These are phyloP conservation scores for Mallotus repandus DNA, from an alignment of 441 rosid species.

Conservation along the genomic window DNA sequence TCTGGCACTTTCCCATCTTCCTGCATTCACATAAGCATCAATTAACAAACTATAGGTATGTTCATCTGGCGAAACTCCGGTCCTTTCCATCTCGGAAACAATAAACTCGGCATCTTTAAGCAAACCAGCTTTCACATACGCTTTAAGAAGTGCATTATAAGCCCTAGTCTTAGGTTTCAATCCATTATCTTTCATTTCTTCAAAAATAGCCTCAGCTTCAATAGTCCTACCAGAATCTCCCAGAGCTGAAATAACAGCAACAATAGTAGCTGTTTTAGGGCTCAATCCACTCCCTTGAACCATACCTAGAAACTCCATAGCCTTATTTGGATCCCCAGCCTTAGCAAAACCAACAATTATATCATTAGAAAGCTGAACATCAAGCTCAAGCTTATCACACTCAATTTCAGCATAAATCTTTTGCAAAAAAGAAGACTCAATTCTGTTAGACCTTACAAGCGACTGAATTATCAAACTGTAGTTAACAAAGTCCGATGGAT, in stretches of 20 bases:
- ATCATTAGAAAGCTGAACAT: slow-evolving; percentile 77
- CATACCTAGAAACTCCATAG: slow-evolving; percentile 65
- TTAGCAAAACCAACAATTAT: slow-evolving; percentile 82
- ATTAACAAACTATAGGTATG: slow-evolving; percentile 79
- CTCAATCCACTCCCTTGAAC: slow-evolving; percentile 85
- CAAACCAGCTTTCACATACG: slow-evolving; percentile 73
- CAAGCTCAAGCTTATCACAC: slow-evolving; percentile 70
- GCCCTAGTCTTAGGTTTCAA: slow-evolving; percentile 73
- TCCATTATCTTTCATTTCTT: slow-evolving; percentile 82
- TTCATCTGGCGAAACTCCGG: slow-evolving; percentile 82
- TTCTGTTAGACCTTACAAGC: slow-evolving; percentile 58
- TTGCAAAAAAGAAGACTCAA: slow-evolving; percentile 66
- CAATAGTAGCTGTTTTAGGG: slow-evolving; percentile 58
- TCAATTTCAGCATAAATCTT: slow-evolving; percentile 71
- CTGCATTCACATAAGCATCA: slow-evolving; percentile 88
- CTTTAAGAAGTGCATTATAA: slow-evolving; percentile 84
- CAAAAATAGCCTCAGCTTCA: slow-evolving; percentile 96
- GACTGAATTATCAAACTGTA: slow-evolving; percentile 84
- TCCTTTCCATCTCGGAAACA: slow-evolving; percentile 89
- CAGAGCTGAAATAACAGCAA: slow-evolving; percentile 60
- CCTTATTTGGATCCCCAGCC: slow-evolving; percentile 67
- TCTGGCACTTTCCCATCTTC: slow-evolving; percentile 95
- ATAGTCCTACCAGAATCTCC: slow-evolving; percentile 60
- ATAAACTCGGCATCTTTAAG: slow-evolving; percentile 74
- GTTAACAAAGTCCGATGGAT: slow-evolving; percentile 79